Base-by-base conservation (phyloP, 177 flowering plant genomes). In the Vitis hybrid region DNA sequence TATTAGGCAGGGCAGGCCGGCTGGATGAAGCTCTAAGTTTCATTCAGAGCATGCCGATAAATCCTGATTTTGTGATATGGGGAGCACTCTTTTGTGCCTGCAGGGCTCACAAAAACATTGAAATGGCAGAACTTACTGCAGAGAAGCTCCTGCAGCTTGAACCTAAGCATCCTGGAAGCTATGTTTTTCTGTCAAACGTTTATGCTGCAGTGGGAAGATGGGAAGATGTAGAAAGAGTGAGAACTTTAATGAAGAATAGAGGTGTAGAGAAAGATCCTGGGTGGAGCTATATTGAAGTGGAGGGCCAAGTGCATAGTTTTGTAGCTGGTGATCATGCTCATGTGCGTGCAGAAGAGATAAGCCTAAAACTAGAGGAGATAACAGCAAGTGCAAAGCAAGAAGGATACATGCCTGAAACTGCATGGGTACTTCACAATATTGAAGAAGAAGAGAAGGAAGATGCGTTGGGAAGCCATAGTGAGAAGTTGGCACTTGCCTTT, bases 371-470 rank as follows among this genome's bases (percentile, higher is more conserved):
- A 63, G 84, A 76, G 70, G 86, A 82, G 59, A 53, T 85, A 59
- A 69, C 52, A 14, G 61, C 34, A 7, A 63, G 31, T 50, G 82
- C 82, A 15, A 78, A 65, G 64, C 70, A 71, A 68, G 69, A 71
- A 22, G 86, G 86, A 6, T 84, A 84, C 70, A 61, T 66, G 66
- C 87, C 90, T 19, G 78, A 81, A 63, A 83, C 81, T 1, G 82
- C 73, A 18, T 80, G 80, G 79, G 82, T 82, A 53, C 78, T 83
- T 61, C 88, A 84, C 72, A 76, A 84, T 57, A 84, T 86, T 61
- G 86, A 83, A 72, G 88, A 80, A 73, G 88, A 84, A 67, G 88
- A 83, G 70, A 83, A 86, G 67, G 88, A 83, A 74, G 80, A 79
- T 49, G 69, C 84, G 55, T 53, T 83, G 69, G 85, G 83, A 66